Conservation (phyloP, 2,329 filamentous ascomycete species). For the Hymenoscyphus scutula region DNA sequence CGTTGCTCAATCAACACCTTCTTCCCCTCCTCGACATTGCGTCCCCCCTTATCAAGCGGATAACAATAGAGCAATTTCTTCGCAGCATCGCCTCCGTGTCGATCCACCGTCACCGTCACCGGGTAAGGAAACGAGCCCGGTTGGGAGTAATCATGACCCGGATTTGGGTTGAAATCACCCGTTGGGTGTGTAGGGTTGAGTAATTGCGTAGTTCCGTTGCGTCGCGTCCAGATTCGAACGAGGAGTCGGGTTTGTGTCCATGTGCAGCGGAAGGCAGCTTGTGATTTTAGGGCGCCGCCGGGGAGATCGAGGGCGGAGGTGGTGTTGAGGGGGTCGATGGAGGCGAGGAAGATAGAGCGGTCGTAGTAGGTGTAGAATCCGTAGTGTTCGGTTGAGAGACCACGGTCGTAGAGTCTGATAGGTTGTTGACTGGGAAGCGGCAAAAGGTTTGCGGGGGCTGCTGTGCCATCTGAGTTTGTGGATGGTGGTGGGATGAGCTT, state of each 20-base stretch:
- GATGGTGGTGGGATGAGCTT: conserved; percentile 61
- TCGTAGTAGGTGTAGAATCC: conserved; percentile 93
- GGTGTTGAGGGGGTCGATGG: conserved; percentile 48
- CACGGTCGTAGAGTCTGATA: conserved; percentile 80
- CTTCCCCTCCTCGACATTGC: conserved; percentile 44
- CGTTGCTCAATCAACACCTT: conserved; percentile 50
- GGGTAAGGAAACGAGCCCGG: conserved; percentile 65
- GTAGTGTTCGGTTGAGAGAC: conserved; percentile 78
- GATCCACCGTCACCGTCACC: conserved; percentile 58
- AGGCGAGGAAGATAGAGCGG: conserved; percentile 78
- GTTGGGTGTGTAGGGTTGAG: conserved; percentile 32
- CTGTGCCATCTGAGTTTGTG: conserved; percentile 66
- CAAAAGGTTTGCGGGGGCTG: conserved; percentile 68
- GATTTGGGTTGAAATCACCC: conserved; percentile 12
- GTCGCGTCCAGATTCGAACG: conserved; percentile 64
- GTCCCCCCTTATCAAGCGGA: conserved; percentile 46
- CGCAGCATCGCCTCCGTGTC: conserved; percentile 55
- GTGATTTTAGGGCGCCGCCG: conserved; percentile 52
- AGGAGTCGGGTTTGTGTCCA: conserved; percentile 61
- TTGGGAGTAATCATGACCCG: conserved; percentile 33
- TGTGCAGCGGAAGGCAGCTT: conserved; percentile 55
- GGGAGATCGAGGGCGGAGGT: conserved; percentile 47
- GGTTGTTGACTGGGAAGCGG: conserved; percentile 73
- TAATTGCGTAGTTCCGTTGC: conserved; percentile 44
- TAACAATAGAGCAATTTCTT: conserved; percentile 56